Base-by-base conservation (phyloP, 805 yeast genomes). In the Candida tammaniensis region DNA sequence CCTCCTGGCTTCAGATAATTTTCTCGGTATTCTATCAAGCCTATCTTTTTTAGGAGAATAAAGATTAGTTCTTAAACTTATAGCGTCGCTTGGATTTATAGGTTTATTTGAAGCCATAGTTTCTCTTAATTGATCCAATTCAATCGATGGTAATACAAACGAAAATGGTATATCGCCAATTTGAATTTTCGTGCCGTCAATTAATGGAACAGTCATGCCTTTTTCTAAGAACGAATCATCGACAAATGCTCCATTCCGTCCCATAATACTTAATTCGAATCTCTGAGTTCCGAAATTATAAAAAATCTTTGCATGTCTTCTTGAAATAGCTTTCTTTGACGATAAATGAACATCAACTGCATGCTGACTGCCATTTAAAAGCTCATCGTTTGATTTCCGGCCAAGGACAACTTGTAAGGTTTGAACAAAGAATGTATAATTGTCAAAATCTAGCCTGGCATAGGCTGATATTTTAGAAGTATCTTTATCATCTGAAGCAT, bases 191-290 rank as follows among this genome's bases (percentile, higher is more conserved):
- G 89, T 79, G 25, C 82, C 85, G 59, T 91, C 86, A 15, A 69
- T 70, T 30, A 93, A 64, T 2, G 96, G 96, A 7, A 93, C 88
- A 0, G 98, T 93, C 23, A 86, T 80, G 7, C 96, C 97, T 41
- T 84, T 78, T 53, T 87, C 96, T 5, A 93, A 82, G 57, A 91
- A 93, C 22, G 69, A 70, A 46, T 88, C 96, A 57, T 91, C 93
- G 3, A 93, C 95, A 68, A 93, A 93, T 2, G 97, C 97, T 24
- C 98, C 98, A 57, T 93, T 93, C 48, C 96, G 74, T 13, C 98
- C 98, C 47, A 89, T 69, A 2, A 93, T 88, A 7, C 94, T 81
- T 28, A 93, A 64, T 59, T 93, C 98, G 53, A 93, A 93, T 44
- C 95, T 64, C 55, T 91, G 98, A 3, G 94, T 88, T 3, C 96